Evolutionary conservation across 2,329 filamentous ascomycete genomes (phyloP), one percentile per base, ranked within the genome.

Genomic region (Clarireedia paspali): DNA sequence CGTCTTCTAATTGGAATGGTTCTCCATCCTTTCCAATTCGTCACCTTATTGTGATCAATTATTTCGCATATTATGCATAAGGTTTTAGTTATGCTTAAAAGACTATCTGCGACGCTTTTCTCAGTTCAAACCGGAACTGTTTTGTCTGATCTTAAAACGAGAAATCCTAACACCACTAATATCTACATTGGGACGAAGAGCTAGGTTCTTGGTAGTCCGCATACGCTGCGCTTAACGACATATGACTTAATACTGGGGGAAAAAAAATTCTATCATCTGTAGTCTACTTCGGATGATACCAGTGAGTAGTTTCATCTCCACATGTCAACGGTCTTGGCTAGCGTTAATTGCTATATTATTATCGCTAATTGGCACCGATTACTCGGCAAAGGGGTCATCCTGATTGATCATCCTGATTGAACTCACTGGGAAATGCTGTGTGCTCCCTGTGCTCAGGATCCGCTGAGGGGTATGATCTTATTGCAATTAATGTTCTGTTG

Each of bases 111-210:
- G 14, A 36, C 38, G 34, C 57, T 56, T 48, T 60, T 53, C 48
- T 58, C 50, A 47, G 56, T 61, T 64, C 61, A 66, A 61, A 66
- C 64, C 51, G 44, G 45, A 27, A 36, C 55, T 36, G 65, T 66
- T 66, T 67, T 64, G 59, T 46, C 44, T 56, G 48, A 53, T 64
- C 55, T 64, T 59, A 53, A 57, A 46, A 56, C 34, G 27, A 62
- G 57, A 63, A 62, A 53, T 27, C 23, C n/a, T 5, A 48, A 24
- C 14, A 50, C 48, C 17, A 50, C 48, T 14, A 15, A 34, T 44
- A 36, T 60, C 58, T 59, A 62, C 61, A 59, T 47, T 47, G 53
- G 39, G 3, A 59, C 36, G 5, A 34, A 34, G 30, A 34, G 30
- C 30, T 34, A 6, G 10, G 27, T 20, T 34, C 27, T 24, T 23